Percentiles rank a stretch among this genome's conserved stretches.
These are phyloP conservation scores for Euptelea pleiosperma DNA, from an alignment of 164 flowering plant species.

Conservation along the genomic window DNA sequence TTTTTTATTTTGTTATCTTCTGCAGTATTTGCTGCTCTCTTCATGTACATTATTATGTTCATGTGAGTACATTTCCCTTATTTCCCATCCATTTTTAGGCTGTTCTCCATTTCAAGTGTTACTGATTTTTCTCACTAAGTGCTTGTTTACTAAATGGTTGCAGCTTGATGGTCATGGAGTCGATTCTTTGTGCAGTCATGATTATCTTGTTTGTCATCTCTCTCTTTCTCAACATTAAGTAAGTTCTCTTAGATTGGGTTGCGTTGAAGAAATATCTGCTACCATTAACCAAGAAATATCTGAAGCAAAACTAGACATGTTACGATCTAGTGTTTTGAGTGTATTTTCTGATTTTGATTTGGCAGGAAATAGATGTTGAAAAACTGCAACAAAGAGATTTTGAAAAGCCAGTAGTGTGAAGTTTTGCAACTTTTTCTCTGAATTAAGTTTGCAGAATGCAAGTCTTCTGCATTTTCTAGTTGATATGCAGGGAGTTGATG, in stretches of 20 bases:
- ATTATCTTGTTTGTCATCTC: conserved; percentile 82
- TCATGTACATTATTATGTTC: conserved; percentile 67
- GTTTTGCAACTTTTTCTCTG: conserved; percentile 17
- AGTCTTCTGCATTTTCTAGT: conserved; percentile 92
- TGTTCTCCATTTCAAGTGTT: background rate
- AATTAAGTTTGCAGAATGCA: conserved; percentile 70
- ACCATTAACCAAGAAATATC: too few species aligned
- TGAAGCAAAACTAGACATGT: too few species aligned
- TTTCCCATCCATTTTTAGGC: too few species aligned
- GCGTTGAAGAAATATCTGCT: too few species aligned
- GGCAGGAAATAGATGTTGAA: conserved; percentile 93
- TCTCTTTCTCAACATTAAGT: conserved; percentile 91
- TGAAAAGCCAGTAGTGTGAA: conserved; percentile 9
- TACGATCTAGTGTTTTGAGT: too few species aligned
- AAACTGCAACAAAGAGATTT: conserved; percentile 84
- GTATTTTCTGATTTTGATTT: background rate
- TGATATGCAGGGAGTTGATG: conserved; percentile 97
- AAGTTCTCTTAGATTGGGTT: conserved; percentile 25
- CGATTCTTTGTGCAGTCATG: conserved; percentile 86
- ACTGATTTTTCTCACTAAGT: background rate
- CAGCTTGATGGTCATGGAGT: conserved; percentile 86
- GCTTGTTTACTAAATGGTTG: conserved; percentile 16
- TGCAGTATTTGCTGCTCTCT: conserved; percentile 83
- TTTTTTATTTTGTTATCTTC: conserved; percentile 10
- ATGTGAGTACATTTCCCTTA: conserved; percentile 46